Evolutionary conservation across 2,329 filamentous ascomycete species (phyloP).

Genomic region (Trichoderma koningii): DNA sequence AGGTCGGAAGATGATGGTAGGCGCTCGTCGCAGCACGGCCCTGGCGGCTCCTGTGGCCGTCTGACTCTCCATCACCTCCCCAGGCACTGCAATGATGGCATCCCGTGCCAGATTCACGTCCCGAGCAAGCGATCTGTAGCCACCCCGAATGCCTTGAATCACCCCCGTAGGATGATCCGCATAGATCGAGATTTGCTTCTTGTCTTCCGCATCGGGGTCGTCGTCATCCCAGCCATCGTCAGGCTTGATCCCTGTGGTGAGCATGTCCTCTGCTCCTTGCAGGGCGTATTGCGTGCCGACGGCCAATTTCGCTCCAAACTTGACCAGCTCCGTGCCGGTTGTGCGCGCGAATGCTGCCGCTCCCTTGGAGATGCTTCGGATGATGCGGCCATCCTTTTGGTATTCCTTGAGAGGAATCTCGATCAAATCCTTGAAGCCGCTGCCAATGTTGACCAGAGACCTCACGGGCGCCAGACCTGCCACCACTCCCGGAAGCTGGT

Average conservation of each 20-base stretch:
- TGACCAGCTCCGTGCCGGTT: slow-evolving; percentile 91
- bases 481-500: slow-evolving; percentile 85
- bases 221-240: slow-evolving; percentile 59
- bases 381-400: slow-evolving; percentile 86
- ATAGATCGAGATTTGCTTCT: slow-evolving; percentile 83
- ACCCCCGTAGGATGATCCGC: slow-evolving; percentile 92
- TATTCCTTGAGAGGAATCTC: slow-evolving; percentile 92
- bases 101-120: slow-evolving; percentile 86
- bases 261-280: slow-evolving; percentile 81
- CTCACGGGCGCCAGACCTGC: slow-evolving; percentile 88
- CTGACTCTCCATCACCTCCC: slow-evolving; percentile 83
- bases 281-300: slow-evolving; percentile 94
- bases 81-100: slow-evolving; percentile 91
- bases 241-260: slow-evolving; percentile 51
- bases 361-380: slow-evolving; percentile 90
- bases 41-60: slow-evolving; percentile 78
- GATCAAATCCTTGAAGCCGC: slow-evolving; percentile 81
- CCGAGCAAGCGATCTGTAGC: slow-evolving; percentile 77
- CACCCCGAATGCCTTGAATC: slow-evolving; percentile 79
- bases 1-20: slow-evolving; percentile 89
- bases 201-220: slow-evolving; percentile 66
- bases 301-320: slow-evolving; percentile 89
- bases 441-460: slow-evolving; percentile 86
- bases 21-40: slow-evolving; percentile 77
- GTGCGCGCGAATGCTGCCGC: slow-evolving; percentile 88